These are phyloP conservation scores for Pyrenochaeta sp. DNA, from an alignment of 2,329 filamentous ascomycete genomes.

Conservation along the genomic window DNA sequence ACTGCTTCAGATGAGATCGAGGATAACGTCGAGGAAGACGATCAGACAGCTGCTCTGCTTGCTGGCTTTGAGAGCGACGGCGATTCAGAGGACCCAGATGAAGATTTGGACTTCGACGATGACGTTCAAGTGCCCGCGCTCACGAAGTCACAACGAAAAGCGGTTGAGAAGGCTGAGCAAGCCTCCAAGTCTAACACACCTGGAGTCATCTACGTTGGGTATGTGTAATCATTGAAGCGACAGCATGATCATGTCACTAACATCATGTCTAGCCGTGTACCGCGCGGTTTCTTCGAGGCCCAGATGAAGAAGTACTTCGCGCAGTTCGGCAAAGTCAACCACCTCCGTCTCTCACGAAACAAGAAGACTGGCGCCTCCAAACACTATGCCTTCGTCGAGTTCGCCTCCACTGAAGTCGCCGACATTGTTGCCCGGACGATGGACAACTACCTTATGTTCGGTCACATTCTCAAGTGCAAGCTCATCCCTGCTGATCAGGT, in stretches of 20 bases:
- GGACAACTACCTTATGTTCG: slow-evolving; percentile 96
- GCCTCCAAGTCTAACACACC: slow-evolving; percentile 65
- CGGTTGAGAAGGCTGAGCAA: slow-evolving; percentile 61
- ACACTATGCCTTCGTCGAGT: slow-evolving; percentile 96
- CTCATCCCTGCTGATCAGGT: slow-evolving; percentile 78
- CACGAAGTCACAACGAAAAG: slow-evolving; percentile 44
- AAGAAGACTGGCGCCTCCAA: slow-evolving; percentile 89
- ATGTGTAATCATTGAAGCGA: slow-evolving; percentile 30
- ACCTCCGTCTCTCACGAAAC: slow-evolving; percentile 86
- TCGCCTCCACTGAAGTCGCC: slow-evolving; percentile 77
- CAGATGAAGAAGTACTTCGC: slow-evolving; percentile 94
- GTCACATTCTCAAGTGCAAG: slow-evolving; percentile 90
- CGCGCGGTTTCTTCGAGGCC: slow-evolving; percentile 96
- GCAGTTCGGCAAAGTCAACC: slow-evolving; percentile 86
- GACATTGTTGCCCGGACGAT: slow-evolving; percentile 94
- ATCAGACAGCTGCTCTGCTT: slow-evolving; percentile 61
- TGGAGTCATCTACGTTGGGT: slow-evolving; percentile 87
- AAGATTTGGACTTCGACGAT: slow-evolving; percentile 46
- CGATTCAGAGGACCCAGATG: slow-evolving; percentile 51
- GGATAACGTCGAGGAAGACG: slow-evolving; percentile 47
- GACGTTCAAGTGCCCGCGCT: slow-evolving; percentile 43
- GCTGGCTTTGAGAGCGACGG: slow-evolving; percentile 61
- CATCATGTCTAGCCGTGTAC: slow-evolving; percentile 69
- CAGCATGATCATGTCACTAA: slow-evolving; percentile 3
- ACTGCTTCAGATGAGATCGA: slow-evolving; percentile 18